phyloP scores from a whole-genome alignment of 768 basidiomycete genomes.

The Terana coerulea region DNA sequence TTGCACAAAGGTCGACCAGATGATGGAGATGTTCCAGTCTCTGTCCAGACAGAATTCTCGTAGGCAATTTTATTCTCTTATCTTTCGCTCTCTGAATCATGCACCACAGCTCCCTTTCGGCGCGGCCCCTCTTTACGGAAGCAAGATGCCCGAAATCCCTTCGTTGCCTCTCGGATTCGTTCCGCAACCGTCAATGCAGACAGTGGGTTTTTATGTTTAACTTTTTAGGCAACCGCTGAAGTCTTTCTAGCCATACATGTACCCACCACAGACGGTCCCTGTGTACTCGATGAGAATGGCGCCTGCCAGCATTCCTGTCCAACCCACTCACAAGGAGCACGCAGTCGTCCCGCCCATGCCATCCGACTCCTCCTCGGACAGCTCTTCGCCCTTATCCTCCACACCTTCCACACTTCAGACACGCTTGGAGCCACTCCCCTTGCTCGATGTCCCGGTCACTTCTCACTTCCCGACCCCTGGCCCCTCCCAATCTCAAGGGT shows the following conservation, averaged over 20 bases:
- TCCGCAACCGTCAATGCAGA: not conserved
- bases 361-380: not conserved
- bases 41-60: not conserved
- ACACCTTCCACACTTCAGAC: not conserved
- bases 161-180: not conserved
- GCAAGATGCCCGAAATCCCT: not conserved
- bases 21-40: slow-evolving; percentile 2
- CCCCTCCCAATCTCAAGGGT: not conserved
- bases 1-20: not conserved
- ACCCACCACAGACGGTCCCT: not conserved
- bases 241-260: not conserved
- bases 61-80: not conserved
- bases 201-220: not conserved
- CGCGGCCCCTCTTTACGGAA: too few relatives aligned
- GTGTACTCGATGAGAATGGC: not conserved
- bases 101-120: too few relatives aligned
- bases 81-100: too few relatives aligned
- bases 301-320: not conserved
- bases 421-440: not conserved
- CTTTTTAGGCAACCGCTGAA: not conserved
- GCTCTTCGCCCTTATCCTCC: not conserved
- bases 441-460: not conserved
- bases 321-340: not conserved
- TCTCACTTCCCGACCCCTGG: not conserved
- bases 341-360: not conserved